Evolutionary conservation across 2,329 filamentous ascomycete species (phyloP).

Genomic region (Paecilomyces formosus): DNA sequence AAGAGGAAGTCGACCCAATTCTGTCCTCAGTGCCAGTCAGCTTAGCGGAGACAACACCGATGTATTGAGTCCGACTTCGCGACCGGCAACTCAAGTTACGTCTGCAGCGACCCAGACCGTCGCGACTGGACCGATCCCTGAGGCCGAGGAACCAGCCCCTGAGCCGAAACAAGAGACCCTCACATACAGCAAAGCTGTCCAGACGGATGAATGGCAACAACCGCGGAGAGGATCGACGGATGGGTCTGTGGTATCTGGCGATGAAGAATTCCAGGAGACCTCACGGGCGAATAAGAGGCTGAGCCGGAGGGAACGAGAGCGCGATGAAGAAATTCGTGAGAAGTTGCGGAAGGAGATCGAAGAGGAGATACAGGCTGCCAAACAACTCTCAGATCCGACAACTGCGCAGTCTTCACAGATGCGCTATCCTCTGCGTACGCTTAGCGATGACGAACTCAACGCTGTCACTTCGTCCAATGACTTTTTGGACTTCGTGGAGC

Average conservation of each 20-base stretch:
- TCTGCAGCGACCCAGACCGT: constrained; percentile 59
- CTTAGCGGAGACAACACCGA: constrained; percentile 61
- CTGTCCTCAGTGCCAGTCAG: constrained; percentile 74
- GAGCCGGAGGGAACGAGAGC: constrained; percentile 70
- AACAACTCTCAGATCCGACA: constrained; percentile 34
- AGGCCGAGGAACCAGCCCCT: constrained; percentile 67
- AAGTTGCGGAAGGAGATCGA: constrained; percentile 84
- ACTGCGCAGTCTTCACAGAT: constrained; percentile 38
- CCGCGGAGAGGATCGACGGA: constrained; percentile 47
- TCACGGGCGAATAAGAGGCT: constrained; percentile 59
- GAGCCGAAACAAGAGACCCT: constrained; percentile 63
- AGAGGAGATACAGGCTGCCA: constrained; percentile 73
- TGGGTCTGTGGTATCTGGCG: constrained; percentile 54
- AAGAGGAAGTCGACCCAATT: constrained; percentile 70
- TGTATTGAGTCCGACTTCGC: constrained; percentile 29
- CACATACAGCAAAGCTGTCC: constrained; percentile 94
- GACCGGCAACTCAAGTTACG: constrained; percentile 28
- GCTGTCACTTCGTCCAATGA: constrained; percentile 89
- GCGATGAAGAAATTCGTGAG: constrained; percentile 82
- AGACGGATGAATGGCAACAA: constrained; percentile 68
- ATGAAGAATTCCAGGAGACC: constrained; percentile 50
- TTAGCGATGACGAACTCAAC: constrained; percentile 77
- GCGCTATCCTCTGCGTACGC: constrained; percentile 67
- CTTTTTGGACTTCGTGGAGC: constrained; percentile 90
- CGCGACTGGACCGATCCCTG: constrained; percentile 64